phyloP scores from a whole-genome alignment of 2,329 filamentous ascomycete genomes.

The Fusarium praegraminearum region DNA sequence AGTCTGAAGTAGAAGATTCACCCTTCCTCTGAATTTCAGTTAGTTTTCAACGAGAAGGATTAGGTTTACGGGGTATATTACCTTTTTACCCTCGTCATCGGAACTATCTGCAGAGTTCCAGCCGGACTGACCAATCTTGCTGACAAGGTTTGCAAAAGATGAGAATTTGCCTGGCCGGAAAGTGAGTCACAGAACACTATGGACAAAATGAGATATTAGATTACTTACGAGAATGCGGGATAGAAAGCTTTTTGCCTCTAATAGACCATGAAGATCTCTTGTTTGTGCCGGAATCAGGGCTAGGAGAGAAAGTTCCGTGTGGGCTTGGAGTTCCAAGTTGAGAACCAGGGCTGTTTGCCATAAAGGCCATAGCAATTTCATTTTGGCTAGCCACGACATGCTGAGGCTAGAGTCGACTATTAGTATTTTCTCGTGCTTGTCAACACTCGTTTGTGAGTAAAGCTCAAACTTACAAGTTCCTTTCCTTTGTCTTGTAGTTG shows the following conservation, averaged over 20 bases:
- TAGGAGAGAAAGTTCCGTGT: constrained; percentile 3
- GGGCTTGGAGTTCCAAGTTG: constrained; percentile 2
- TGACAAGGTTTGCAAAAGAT: not conserved
- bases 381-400: not conserved
- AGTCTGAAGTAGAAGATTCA: not conserved
- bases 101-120: not conserved
- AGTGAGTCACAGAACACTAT: not conserved
- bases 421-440: not conserved
- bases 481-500: not conserved
- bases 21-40: not conserved
- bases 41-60: not conserved
- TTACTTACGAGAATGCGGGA: constrained; percentile 15
- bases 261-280: not conserved
- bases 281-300: not conserved
- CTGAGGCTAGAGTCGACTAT: not conserved
- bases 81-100: not conserved
- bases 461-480: not conserved
- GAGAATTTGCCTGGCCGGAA: constrained; percentile 17
- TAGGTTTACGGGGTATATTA: not conserved
- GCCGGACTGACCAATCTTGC: not conserved
- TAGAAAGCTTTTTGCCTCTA: not conserved
- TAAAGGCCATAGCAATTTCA: not conserved
- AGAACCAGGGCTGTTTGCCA: not conserved
- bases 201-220: accelerated
- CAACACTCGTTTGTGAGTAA: too few species aligned